These are phyloP conservation scores for Sporothrix brasiliensis DNA, from an alignment of 2,329 filamentous ascomycete genomes.

Conservation along the genomic window DNA sequence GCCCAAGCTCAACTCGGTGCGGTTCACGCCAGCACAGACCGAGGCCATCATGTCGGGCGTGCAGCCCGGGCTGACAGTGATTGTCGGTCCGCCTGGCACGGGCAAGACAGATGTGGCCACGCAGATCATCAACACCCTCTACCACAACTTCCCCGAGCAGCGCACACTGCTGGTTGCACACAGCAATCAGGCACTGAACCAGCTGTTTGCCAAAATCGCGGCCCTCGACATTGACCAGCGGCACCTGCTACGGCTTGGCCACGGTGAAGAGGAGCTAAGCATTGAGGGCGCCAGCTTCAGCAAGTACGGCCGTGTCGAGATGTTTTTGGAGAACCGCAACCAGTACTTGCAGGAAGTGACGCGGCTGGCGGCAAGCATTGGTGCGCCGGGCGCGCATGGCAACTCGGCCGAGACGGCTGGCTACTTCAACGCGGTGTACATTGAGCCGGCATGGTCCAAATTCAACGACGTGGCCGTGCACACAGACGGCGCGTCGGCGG, in stretches of 20 bases:
- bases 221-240: conserved; percentile 93
- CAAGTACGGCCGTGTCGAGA: conserved; percentile 93
- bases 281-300: conserved; percentile 79
- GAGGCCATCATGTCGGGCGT: conserved; percentile 93
- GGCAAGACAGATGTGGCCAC: conserved; percentile 99
- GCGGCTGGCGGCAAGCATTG: conserved; percentile 80
- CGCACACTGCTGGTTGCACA: conserved; percentile 91
- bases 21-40: conserved; percentile 88
- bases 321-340: conserved; percentile 85
- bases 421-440: conserved; percentile 92
- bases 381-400: conserved; percentile 89
- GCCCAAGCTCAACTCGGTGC: conserved; percentile 78
- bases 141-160: conserved; percentile 94
- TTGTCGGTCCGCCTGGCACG: conserved; percentile 93
- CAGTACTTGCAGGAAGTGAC: conserved; percentile 80
- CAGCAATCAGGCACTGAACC: conserved; percentile 96
- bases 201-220: conserved; percentile 97
- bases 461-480: conserved; percentile 67
- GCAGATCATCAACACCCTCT: conserved; percentile 98
- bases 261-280: conserved; percentile 91
- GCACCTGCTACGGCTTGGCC: conserved; percentile 87
- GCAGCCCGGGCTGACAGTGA: conserved; percentile 89
- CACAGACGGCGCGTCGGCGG: conserved; percentile 45
- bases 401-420: conserved; percentile 95
- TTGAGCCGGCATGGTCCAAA: conserved; percentile 84